A percentile compares a stretch with the other conserved stretches of the same genome.
phyloP scores from a whole-genome alignment of 2,329 filamentous ascomycete genomes.

The Pyrenophora seminiperda region DNA sequence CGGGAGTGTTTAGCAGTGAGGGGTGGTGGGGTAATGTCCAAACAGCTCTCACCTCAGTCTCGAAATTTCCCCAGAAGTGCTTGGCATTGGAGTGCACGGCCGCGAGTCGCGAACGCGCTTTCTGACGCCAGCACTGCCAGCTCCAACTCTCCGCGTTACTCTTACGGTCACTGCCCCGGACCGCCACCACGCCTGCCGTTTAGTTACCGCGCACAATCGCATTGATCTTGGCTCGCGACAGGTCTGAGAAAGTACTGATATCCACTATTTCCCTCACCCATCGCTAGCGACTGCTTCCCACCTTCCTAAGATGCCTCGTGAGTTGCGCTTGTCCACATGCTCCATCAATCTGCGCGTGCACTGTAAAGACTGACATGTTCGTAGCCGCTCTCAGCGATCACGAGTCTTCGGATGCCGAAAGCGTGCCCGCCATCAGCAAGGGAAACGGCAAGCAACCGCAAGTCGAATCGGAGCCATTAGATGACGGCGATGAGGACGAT shows the following conservation, averaged over 20 bases:
- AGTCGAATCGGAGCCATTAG: slow-evolving; percentile 9
- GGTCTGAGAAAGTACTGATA: slow-evolving; percentile 8
- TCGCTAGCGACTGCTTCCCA: slow-evolving; percentile 20
- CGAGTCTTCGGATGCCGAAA: slow-evolving; percentile 43
- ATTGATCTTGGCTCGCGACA: background rate
- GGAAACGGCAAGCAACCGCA: slow-evolving; percentile 9
- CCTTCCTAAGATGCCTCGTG: slow-evolving; percentile 48
- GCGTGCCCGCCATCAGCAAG: slow-evolving; percentile 35
- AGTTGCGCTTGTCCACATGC: slow-evolving; percentile 22
- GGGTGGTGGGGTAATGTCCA: slow-evolving; percentile 35
- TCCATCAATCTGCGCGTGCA: slow-evolving; percentile 4
- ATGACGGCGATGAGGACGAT: slow-evolving; percentile 44
- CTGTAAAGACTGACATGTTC: slow-evolving; percentile 21
- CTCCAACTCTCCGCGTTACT: slow-evolving; percentile 10
- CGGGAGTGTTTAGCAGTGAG: slow-evolving; percentile 23
- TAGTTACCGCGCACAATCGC: slow-evolving; percentile 17
- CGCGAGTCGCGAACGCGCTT: slow-evolving; percentile 23
- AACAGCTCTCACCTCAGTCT: slow-evolving; percentile 26
- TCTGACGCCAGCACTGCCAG: slow-evolving; percentile 10
- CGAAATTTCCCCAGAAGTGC: slow-evolving; percentile 36
- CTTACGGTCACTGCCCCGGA: slow-evolving; percentile 1
- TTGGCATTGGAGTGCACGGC: slow-evolving; percentile 22
- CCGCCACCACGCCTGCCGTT: slow-evolving; percentile 8
- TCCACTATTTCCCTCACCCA: background rate
- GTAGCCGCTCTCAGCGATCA: slow-evolving; percentile 50